Base-by-base conservation (phyloP, 352 stramenopile species). In the Globisporangium camurandrum region DNA sequence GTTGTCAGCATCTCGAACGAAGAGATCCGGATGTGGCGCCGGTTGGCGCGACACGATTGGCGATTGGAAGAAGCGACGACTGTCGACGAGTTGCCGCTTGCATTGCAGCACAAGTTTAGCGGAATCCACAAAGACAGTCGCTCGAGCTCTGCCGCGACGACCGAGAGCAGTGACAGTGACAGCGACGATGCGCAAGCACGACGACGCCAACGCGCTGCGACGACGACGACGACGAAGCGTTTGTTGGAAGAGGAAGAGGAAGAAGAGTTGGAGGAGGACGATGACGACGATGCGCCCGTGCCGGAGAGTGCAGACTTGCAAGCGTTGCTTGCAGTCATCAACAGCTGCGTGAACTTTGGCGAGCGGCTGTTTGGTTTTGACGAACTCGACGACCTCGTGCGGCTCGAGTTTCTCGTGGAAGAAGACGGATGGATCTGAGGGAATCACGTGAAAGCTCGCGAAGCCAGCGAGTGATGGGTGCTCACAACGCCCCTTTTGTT, bases 351-450 rank as follows among this genome's bases (percentile, higher is more conserved):
- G 44, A 61, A 60, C 52, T 56, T 62, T 38, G 66, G 66, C 16
- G 66, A 75, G 43, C 63, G 56, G 22, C 57, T 70, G n/a, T 89
- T 86, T 51, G 62, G 56, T 16, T 58, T 54, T 11, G 59, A 75
- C 3, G 76, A 87, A 42, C 54, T 89, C 11, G 67, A 70, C 37
- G 72, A 89, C 43, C 61, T 89, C 44, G 74, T 86, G 39, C 76
- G 66, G 27, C 69, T 89, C 45, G 69, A 89, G 69, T 86, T 87
- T 55, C 71, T 89, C 49, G 75, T 88, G 1, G 78, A 89, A 56
- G 78, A 89, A 56, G 78, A 89, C 58, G 78, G 78, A 28, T 89
- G 78, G 78, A 86, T 89, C 49, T 89, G 84, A 75, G 36, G 16
- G 22, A 6, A 42, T 22, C 22, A 7, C 37, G 16, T 42, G 14